Base-by-base conservation (phyloP, 2,329 filamentous ascomycete genomes). In the Arachnomyces sp. region DNA sequence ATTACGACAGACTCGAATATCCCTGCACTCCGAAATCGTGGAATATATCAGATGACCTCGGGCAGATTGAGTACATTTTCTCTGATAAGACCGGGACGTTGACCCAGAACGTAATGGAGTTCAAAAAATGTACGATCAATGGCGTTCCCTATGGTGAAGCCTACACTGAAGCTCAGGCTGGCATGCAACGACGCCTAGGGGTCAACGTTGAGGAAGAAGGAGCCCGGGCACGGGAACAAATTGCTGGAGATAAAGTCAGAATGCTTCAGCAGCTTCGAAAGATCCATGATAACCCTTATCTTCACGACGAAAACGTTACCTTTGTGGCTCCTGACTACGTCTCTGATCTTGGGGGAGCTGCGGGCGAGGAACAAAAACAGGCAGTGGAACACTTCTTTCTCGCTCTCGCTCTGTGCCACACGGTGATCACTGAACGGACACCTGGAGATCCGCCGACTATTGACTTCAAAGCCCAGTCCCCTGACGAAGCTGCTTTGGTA, bases 21-120 rank as follows among this genome's bases (percentile, higher is more conserved):
- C 88, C 90, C 2, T 98, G 93, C 59, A 87, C 94, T 8, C 92
- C 93, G 4, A 96, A 96, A 58, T 88, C 89, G 0, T 98, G 92
- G 92, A 98, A 96, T 59, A 96, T 98, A 37, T 96, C 90, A 1
- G 92, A 98, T 57, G 93, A 98, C 54, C 74, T 98, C 34, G 92
- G 92, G 9, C 92, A 98, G 65, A 95, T 98, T 47, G 92, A 96
- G 65, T 98, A 96, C 69, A 95, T 98, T 51, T 98, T 98, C 64
- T 95, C 86, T 0, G 86, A 94, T 71, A 94, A 94, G 66, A 94
- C 86, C 0, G 86, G 86, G 43, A 94, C 86, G 2, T 67, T 94
- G 48, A 94, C 86, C 0, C 86, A 93, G 55, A 94, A 94, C 59
- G 84, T 93, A 39, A 94, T 94, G 92, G 93, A 98, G 62, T 98